Conservation (phyloP, 83 land plant genomes). For the Thuja plicata region DNA sequence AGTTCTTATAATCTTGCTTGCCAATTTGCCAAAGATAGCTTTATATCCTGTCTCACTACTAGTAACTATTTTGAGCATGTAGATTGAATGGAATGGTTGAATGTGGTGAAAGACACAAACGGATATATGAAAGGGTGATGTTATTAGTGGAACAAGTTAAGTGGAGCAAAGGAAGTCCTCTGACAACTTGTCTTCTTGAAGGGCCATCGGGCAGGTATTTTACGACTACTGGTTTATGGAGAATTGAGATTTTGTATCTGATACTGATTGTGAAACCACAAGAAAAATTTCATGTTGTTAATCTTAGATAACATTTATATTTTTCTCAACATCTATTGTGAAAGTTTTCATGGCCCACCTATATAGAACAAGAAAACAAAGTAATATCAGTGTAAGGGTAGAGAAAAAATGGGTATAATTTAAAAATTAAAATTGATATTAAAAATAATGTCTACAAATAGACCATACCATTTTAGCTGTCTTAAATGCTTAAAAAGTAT, state of each 20-base stretch:
- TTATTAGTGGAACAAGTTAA: slow-evolving; percentile 92
- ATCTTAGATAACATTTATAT: background rate
- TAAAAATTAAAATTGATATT: background rate
- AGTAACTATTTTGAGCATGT: slow-evolving; percentile 14
- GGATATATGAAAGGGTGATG: slow-evolving; percentile 68
- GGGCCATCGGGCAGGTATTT: slow-evolving; percentile 89
- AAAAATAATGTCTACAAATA: too few relatives aligned
- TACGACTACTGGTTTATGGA: background rate
- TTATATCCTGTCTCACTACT: background rate
- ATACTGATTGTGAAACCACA: background rate
- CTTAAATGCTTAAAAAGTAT: background rate
- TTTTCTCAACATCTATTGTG: background rate
- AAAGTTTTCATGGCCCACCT: background rate
- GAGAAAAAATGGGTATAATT: too few relatives aligned
- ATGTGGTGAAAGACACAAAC: slow-evolving; percentile 76
- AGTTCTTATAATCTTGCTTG: background rate
- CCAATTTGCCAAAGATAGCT: background rate
- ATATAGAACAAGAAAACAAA: background rate
- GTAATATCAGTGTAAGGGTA: too few relatives aligned
- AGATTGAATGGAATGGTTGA: slow-evolving; percentile 86
- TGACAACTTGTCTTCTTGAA: slow-evolving; percentile 92
- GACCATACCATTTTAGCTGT: too few relatives aligned
- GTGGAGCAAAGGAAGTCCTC: slow-evolving; percentile 82
- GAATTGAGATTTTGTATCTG: background rate
- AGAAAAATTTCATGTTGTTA: background rate